phyloP scores from a whole-genome alignment of 129 eudicot species.

The Flaveria sonorensis region DNA sequence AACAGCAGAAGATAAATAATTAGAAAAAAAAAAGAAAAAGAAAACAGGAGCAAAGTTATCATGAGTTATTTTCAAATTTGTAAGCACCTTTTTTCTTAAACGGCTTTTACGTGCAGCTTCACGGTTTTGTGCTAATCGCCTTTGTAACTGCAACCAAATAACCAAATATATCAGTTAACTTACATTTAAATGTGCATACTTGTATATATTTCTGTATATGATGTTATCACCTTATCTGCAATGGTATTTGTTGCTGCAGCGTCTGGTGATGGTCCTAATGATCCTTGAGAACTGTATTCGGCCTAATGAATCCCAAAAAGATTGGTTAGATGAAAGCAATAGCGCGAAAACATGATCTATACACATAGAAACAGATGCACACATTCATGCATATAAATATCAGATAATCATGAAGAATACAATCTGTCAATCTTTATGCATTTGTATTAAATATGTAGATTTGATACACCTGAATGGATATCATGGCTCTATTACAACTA shows the following conservation, averaged over 20 bases:
- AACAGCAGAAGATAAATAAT: neutral
- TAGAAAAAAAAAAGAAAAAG: slow-evolving; percentile 9
- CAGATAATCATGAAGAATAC: neutral
- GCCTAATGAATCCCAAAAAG: slow-evolving; percentile 36
- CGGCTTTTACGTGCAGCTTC: slow-evolving; percentile 99
- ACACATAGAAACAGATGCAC: neutral
- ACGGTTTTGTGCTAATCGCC: slow-evolving; percentile 97
- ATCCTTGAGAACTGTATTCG: slow-evolving; percentile 61
- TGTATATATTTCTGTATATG: neutral
- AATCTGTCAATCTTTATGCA: too few species aligned
- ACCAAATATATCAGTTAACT: neutral
- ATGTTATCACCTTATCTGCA: slow-evolving; percentile 65
- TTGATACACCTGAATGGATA: too few species aligned
- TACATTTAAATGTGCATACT: neutral
- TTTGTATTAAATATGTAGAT: too few species aligned
- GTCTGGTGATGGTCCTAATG: slow-evolving; percentile 47
- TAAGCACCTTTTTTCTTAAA: slow-evolving; percentile 70
- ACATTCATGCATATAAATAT: neutral
- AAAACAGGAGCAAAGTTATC: neutral
- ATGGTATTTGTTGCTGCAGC: slow-evolving; percentile 49
- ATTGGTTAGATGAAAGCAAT: slow-evolving; percentile 4
- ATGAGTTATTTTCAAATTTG: neutral
- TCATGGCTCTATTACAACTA: neutral
- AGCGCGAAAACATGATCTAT: slow-evolving; percentile 2
- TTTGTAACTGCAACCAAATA: slow-evolving; percentile 54